A percentile compares a stretch with the other conserved stretches of the same genome.
Conservation (phyloP, 2,329 filamentous ascomycete genomes). For the Colletotrichum navitas region DNA sequence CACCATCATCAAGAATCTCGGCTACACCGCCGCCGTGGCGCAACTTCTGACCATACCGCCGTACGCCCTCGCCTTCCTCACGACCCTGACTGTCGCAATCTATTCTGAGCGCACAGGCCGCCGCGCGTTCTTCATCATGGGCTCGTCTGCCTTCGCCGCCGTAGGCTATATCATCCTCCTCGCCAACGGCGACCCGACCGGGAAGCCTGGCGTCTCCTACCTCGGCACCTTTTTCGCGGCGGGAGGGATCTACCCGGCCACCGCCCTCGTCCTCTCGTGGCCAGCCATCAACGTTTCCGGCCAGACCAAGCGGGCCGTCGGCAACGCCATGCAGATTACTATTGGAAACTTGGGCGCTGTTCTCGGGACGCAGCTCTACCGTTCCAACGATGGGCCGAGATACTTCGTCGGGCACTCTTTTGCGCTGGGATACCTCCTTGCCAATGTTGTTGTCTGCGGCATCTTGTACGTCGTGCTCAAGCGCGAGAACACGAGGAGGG, state of each 20-base stretch:
- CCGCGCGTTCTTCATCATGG: constrained; percentile 74
- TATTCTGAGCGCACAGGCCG: constrained; percentile 69
- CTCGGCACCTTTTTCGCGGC: constrained; percentile 73
- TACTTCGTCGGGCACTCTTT: constrained; percentile 77
- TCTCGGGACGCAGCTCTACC: constrained; percentile 77
- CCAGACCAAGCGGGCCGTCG: constrained; percentile 76
- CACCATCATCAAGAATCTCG: constrained; percentile 66
- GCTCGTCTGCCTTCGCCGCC: constrained; percentile 66
- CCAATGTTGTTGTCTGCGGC: constrained; percentile 67
- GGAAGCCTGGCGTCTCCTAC: constrained; percentile 69
- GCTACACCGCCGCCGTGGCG: constrained; percentile 65
- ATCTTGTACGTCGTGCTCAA: constrained; percentile 67
- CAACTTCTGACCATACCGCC: constrained; percentile 74
- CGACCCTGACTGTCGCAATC: constrained; percentile 70
- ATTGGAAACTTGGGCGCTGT: constrained; percentile 78
- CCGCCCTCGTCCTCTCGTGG: constrained; percentile 75
- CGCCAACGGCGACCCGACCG: constrained; percentile 58
- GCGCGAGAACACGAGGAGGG: constrained; percentile 69
- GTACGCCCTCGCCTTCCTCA: constrained; percentile 71
- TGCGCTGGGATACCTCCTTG: constrained; percentile 72
- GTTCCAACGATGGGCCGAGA: constrained; percentile 69
- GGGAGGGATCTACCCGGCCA: constrained; percentile 75
- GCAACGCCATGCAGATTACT: constrained; percentile 78
- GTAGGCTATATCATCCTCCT: constrained; percentile 74
- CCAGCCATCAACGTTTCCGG: constrained; percentile 79